Conservation (phyloP, 2,329 filamentous ascomycete species). For the Dactylellina cionopaga region DNA sequence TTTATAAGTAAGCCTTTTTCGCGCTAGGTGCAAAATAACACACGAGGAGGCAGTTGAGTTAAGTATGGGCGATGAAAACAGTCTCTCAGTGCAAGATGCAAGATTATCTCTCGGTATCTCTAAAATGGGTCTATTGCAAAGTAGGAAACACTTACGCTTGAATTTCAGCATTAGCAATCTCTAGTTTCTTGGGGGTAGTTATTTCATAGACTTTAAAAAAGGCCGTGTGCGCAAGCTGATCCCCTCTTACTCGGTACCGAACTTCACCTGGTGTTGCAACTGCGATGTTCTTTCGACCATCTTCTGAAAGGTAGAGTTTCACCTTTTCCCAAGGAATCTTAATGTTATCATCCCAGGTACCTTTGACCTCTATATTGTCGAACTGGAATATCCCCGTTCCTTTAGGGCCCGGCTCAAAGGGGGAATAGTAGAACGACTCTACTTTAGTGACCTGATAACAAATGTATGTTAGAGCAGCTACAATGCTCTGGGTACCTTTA, state of each 20-base stretch:
- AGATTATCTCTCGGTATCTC: too few relatives aligned
- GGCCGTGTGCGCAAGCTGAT: not conserved
- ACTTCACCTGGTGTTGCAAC: not conserved
- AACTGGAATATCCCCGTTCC: not conserved
- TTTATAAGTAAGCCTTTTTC: too few relatives aligned
- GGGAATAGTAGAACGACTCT: not conserved
- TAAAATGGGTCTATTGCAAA: too few relatives aligned
- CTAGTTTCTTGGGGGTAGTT: not conserved
- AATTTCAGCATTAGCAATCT: conserved; percentile 8
- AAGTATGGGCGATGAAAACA: not conserved
- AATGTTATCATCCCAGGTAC: not conserved
- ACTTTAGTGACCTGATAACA: not conserved
- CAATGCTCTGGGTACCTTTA: not conserved
- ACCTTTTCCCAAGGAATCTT: conserved; percentile 9
- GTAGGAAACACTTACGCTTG: conserved; percentile 3
- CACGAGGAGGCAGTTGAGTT: not conserved
- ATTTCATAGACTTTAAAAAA: conserved; percentile 31
- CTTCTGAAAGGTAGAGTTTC: not conserved
- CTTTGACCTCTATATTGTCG: not conserved
- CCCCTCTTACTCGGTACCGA: not conserved
- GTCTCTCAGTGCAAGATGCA: not conserved
- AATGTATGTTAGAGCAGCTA: conserved; percentile 13
- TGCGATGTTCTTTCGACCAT: not conserved
- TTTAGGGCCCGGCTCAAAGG: not conserved
- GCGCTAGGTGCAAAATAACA: too few relatives aligned